Evolutionary conservation across 2,329 filamentous ascomycete species (phyloP).

Genomic region (Aureobasidium vineae): DNA sequence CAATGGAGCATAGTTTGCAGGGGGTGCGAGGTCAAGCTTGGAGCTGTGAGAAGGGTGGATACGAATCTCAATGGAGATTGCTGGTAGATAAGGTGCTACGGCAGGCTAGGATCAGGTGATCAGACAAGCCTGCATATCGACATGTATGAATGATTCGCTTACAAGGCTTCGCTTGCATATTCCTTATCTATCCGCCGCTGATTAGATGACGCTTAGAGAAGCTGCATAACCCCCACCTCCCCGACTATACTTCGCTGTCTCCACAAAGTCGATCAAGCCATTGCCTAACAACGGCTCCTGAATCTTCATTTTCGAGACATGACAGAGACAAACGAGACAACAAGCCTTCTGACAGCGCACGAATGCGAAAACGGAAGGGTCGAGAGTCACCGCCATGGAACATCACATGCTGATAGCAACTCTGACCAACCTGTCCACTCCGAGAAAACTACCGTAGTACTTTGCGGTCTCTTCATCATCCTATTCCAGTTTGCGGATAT

Average conservation of each 20-base stretch:
- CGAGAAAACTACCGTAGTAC: not conserved
- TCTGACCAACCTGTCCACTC: not conserved
- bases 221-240: not conserved
- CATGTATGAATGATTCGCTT: not conserved
- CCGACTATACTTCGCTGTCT: not conserved
- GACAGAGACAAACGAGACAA: not conserved
- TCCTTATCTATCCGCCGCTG: not conserved
- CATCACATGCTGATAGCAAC: not conserved
- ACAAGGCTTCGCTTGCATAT: not conserved
- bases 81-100: not conserved
- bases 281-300: not conserved
- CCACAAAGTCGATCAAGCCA: not conserved
- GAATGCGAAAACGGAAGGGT: not conserved
- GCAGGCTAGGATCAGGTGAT: no score
- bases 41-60: not conserved
- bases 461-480: not conserved
- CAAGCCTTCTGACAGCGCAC: not conserved
- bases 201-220: not conserved
- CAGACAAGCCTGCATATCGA: not conserved
- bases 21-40: no score
- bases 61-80: not conserved
- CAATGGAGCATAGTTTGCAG: no score
- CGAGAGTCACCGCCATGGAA: not conserved
- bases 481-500: slow-evolving; percentile 13
- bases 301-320: not conserved